Base-by-base conservation (phyloP, 768 basidiomycete species). In the Suillus brevipes region DNA sequence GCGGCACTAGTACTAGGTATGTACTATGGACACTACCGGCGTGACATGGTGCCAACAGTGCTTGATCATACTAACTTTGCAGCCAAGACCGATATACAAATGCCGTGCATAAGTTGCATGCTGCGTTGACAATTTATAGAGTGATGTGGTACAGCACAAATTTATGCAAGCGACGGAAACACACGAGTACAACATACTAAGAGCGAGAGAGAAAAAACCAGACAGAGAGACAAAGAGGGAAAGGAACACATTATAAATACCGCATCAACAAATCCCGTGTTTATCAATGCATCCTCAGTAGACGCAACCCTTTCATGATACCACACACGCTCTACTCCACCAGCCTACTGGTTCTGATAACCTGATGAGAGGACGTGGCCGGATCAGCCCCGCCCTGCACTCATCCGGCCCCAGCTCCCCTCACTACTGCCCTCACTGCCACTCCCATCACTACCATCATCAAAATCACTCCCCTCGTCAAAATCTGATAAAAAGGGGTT, bases 391-490 rank as follows among this genome's bases (percentile, higher is more conserved):
- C 58, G 58, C 3, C 12, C 16, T 10, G 58, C 18, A 59, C 40
- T 42, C 18, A 59, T 25, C 1, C 58, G 58, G 28, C 58, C 58
- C 58, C 58, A 59, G 12, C 58, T 59, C 18, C 58, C 58, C 38
- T 58, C 55, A 37, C 55, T 56, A n/a, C 55, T 45, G 10, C 18
- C 36, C 53, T 45, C 47, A 50, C 25, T 50, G 8, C 49, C 49
- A 50, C 49, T 50, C 12, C 3, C 28, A 7, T 18, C 52, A 53
- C 52, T 53, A 16, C 40, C 42, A 42, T 16, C 16, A 31, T 59
- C 58, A 31, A 42, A 59, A 42, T 31, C 58, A 31, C 58, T 59
- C 40, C 58, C 58, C 6, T 59, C 58, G 6, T 59, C 58, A 42
- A 31, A 59, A 12, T 31, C 40, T 18, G 58, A n/a, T n/a, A n/a